Evolutionary conservation across 2,329 filamentous ascomycete species (phyloP).

Genomic region (Dothidotthia symphoricarpi): DNA sequence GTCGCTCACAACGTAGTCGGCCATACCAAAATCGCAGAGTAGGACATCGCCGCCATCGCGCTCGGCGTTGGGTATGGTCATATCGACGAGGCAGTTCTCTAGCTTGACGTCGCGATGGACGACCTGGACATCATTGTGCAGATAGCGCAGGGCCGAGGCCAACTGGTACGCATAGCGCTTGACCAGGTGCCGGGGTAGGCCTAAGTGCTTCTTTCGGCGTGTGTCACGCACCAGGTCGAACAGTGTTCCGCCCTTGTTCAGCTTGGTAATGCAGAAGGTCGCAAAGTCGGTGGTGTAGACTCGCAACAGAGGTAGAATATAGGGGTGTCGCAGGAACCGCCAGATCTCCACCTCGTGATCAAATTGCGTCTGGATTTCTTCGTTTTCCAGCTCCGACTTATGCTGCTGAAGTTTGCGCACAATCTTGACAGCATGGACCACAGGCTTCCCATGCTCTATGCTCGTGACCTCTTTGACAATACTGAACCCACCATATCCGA

Average conservation of each 20-base stretch:
- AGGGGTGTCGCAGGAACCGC: conserved; percentile 62
- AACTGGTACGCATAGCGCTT: conserved; percentile 63
- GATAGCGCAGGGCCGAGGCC: conserved; percentile 62
- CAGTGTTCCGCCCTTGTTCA: conserved; percentile 63
- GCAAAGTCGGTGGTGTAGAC: conserved; percentile 67
- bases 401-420: conserved; percentile 59
- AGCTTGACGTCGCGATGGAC: conserved; percentile 69
- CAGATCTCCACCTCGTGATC: conserved; percentile 68
- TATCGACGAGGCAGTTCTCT: conserved; percentile 65
- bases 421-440: conserved; percentile 65
- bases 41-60: conserved; percentile 56
- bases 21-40: conserved; percentile 68
- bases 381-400: conserved; percentile 60
- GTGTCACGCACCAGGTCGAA: conserved; percentile 61
- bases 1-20: conserved; percentile 63
- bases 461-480: conserved; percentile 66
- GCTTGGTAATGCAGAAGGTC: conserved; percentile 66
- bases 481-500: conserved; percentile 66
- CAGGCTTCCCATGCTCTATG: conserved; percentile 54
- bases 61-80: conserved; percentile 49
- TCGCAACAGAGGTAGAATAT: conserved; percentile 61
- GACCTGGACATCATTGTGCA: conserved; percentile 65
- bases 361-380: conserved; percentile 64
- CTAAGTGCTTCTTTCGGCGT: conserved; percentile 43
- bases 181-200: conserved; percentile 53